phyloP scores from a whole-genome alignment of 768 basidiomycete genomes.

The Pleurotus platypus region DNA sequence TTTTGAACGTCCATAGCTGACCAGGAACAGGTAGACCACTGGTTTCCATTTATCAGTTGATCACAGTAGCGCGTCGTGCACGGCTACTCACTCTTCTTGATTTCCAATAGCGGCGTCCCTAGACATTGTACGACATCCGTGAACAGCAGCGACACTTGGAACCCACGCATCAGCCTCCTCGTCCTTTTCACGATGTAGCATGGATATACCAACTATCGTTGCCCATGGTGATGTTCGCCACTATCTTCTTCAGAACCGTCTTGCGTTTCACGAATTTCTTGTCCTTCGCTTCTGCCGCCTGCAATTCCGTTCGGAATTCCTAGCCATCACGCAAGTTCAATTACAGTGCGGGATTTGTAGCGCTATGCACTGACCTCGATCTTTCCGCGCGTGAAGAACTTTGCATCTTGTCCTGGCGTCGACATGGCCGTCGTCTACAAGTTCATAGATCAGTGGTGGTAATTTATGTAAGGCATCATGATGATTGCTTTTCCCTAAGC shows the following conservation, averaged over 20 bases:
- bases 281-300: constrained; percentile 91
- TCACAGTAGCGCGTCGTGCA: no score
- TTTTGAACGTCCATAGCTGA: constrained; percentile 93
- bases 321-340: constrained; percentile 21
- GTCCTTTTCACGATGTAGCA: constrained; percentile 16
- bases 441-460: not conserved
- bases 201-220: constrained; percentile 82
- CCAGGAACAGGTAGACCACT: constrained; percentile 98
- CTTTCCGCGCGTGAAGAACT: constrained; percentile 90
- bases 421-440: constrained; percentile 11
- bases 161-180: constrained; percentile 16
- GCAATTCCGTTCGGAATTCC: constrained; percentile 90
- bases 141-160: constrained; percentile 87
- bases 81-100: constrained; percentile 87
- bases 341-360: not conserved
- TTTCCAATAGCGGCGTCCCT: constrained; percentile 92
- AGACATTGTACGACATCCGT: constrained; percentile 95
- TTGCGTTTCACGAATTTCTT: constrained; percentile 94
- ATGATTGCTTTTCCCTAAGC: not conserved
- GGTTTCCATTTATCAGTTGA: not conserved
- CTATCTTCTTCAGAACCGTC: constrained; percentile 93
- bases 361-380: constrained; percentile 61
- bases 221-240: constrained; percentile 99
- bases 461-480: constrained; percentile 5
- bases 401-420: constrained; percentile 78